Evolutionary conservation across 495 filamentous ascomycete species (phyloP).

Genomic region (Lichenothelia convexa): DNA sequence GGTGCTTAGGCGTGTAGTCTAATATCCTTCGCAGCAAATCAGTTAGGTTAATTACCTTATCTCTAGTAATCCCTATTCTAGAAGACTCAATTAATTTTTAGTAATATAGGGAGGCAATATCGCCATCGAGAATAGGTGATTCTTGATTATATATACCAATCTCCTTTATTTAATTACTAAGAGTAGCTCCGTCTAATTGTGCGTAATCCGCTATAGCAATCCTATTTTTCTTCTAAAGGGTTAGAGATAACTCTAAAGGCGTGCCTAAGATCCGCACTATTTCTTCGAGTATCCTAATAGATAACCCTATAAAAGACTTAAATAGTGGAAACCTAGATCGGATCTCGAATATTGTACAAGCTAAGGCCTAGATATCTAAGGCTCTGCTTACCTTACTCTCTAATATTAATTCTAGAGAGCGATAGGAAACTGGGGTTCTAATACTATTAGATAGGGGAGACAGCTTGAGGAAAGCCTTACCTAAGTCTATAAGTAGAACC

Average conservation of each 20-base stretch:
- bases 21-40: too few relatives aligned
- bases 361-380: slow-evolving; percentile 20
- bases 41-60: too few relatives aligned
- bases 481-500: slow-evolving; percentile 16
- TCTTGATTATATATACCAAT: too few relatives aligned
- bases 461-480: slow-evolving; percentile 14
- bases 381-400: slow-evolving; percentile 9
- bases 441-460: slow-evolving; percentile 9
- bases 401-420: slow-evolving; percentile 18
- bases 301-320: slow-evolving; percentile 10
- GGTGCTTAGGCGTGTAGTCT: too few relatives aligned
- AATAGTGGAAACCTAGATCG: slow-evolving; percentile 17
- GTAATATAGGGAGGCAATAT: too few relatives aligned
- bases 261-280: slow-evolving; percentile 18
- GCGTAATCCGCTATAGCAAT: too few relatives aligned
- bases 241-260: slow-evolving; percentile 18
- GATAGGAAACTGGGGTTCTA: slow-evolving; percentile 14
- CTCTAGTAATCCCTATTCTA: too few relatives aligned
- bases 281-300: slow-evolving; percentile 13
- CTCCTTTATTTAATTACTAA: too few relatives aligned
- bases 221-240: too few relatives aligned
- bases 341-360: slow-evolving; percentile 21
- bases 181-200: too few relatives aligned
- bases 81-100: too few relatives aligned
- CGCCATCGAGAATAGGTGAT: too few relatives aligned